These are phyloP conservation scores for barrel medic (Medicago truncatula) DNA, from an alignment of 306 rosid genomes.

Conservation along the genomic window DNA sequence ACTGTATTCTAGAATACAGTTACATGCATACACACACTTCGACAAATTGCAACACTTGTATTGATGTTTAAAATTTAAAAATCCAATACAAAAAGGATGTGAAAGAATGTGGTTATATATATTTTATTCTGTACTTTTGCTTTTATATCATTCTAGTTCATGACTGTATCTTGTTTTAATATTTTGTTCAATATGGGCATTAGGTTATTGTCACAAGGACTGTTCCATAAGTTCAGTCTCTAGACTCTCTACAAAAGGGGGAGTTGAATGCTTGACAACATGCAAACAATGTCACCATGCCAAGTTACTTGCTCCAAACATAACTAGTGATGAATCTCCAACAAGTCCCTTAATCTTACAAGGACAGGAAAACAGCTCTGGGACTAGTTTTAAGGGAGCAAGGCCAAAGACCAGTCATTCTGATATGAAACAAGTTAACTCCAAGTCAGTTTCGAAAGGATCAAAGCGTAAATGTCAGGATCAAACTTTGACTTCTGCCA, in stretches of 20 bases:
- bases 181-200: constrained; percentile 43
- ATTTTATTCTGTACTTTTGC: constrained; percentile 21
- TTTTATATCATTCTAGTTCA: constrained; percentile 6
- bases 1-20: background rate
- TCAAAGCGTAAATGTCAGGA: constrained; percentile 47
- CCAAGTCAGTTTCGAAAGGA: constrained; percentile 56
- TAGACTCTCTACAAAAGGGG: constrained; percentile 52
- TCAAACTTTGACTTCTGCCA: constrained; percentile 49
- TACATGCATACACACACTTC: background rate
- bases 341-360: constrained; percentile 75
- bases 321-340: constrained; percentile 73
- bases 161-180: constrained; percentile 30
- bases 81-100: background rate
- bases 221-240: constrained; percentile 64
- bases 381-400: constrained; percentile 52
- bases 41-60: background rate
- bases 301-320: constrained; percentile 55
- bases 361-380: constrained; percentile 55
- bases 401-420: constrained; percentile 50
- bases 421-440: constrained; percentile 53
- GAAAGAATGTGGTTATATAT: constrained; percentile 4
- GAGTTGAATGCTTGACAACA: constrained; percentile 52
- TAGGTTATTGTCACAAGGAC: constrained; percentile 79
- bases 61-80: constrained; percentile 36
- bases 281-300: constrained; percentile 80